Conservation (phyloP, 768 basidiomycete genomes). For the Auricularia cornea region DNA sequence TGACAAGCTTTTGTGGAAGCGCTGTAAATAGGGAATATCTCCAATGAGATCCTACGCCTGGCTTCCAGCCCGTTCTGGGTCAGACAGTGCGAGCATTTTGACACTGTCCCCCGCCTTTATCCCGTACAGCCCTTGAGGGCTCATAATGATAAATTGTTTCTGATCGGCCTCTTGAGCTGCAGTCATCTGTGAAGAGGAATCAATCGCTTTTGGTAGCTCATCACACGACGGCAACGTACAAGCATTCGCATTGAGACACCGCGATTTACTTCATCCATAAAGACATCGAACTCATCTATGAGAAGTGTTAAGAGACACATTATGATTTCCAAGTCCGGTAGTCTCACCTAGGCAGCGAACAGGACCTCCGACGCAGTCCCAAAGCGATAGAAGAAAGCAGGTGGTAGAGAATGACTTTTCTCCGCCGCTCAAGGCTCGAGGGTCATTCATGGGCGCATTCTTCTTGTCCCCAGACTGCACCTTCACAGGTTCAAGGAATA, state of each 20-base stretch:
- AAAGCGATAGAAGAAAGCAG: slow-evolving; percentile 85
- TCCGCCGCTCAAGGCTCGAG: too few relatives aligned
- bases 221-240: slow-evolving; percentile 37
- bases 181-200: slow-evolving; percentile 51
- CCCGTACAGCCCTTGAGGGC: slow-evolving; percentile 84
- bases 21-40: too few relatives aligned
- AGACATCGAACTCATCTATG: slow-evolving; percentile 94
- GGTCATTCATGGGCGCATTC: not conserved
- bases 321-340: slow-evolving; percentile 12
- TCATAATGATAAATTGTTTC: slow-evolving; percentile 92
- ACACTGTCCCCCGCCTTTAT: slow-evolving; percentile 57
- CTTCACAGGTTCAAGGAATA: too few relatives aligned
- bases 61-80: too few relatives aligned
- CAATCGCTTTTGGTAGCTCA: not conserved
- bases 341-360: slow-evolving; percentile 86
- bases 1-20: too few relatives aligned
- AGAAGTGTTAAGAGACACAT: not conserved
- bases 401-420: slow-evolving; percentile 97
- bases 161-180: slow-evolving; percentile 79
- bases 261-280: slow-evolving; percentile 94
- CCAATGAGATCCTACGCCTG: too few relatives aligned
- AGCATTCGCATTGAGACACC: slow-evolving; percentile 94
- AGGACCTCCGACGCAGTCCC: slow-evolving; percentile 93
- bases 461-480: not conserved
- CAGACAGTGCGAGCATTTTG: slow-evolving; percentile 59